Base-by-base conservation (phyloP, 1,139 yeast species). In the Pneumocystis wakefieldiae region DNA sequence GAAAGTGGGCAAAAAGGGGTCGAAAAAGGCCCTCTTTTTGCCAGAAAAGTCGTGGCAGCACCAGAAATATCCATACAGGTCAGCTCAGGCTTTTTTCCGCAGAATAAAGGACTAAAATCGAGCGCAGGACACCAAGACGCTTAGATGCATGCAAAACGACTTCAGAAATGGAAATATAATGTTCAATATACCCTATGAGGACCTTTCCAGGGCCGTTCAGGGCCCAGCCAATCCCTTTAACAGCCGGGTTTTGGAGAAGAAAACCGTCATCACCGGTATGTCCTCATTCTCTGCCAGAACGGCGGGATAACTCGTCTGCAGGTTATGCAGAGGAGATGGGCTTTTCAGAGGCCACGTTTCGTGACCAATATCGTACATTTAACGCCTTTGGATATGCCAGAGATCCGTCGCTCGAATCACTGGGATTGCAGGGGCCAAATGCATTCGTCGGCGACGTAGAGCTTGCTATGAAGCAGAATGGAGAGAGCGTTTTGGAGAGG, bases 281-380 rank as follows among this genome's bases (percentile, higher is more conserved):
- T 17, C 6, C 8, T 3, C 7, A 17, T 17, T 7, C 19, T 41
- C 6, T 17, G 6, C 6, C 4, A 4, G 19, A 7, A 39, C 1
- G 19, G 5, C 5, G 7, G 19, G 7, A 4, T 29, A 3, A 59
- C 29, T 6, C 1, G 10, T 29, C 1, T 57, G 6, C 1, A 80
- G 81, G 55, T 0, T 67, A 69, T 38, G 73, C 77, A 0, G 75
- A 76, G 58, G 71, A 72, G 35, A 78, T 76, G 66, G 70, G 74
- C 0, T 73, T 75, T 62, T 80, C 80, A 67, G 76, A 73, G 3
- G 71, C 76, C 2, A 71, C 76, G 3, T 81, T 82, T 67, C 74
- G 74, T 19, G 66, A 71, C 2, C 78, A 77, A 63, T 77, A 78
- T 63, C 72, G 78, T 59, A 69, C 73, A 17, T 75, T 70, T 63